phyloP scores from a whole-genome alignment of 2,329 filamentous ascomycete genomes.

The Chaetomium strumarium region DNA sequence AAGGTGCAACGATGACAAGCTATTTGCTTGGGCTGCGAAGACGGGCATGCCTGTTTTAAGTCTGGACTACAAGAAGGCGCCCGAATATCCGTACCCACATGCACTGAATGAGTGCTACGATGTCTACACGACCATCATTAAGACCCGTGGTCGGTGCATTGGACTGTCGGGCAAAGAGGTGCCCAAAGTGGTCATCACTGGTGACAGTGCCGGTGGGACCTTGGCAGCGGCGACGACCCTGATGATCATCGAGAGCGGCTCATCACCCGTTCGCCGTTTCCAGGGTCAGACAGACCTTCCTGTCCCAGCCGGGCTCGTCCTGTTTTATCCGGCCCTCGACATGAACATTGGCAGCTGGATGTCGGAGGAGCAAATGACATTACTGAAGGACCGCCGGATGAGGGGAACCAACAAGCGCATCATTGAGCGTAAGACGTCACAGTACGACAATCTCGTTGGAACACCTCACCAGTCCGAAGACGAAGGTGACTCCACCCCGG shows the following conservation, averaged over 20 bases:
- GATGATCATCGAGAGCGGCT: slow-evolving; percentile 78
- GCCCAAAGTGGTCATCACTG: slow-evolving; percentile 67
- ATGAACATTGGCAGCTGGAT: slow-evolving; percentile 99
- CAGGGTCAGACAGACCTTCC: slow-evolving; percentile 57
- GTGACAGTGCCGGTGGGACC: slow-evolving; percentile 79
- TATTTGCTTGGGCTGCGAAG: slow-evolving; percentile 86
- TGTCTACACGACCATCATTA: slow-evolving; percentile 69
- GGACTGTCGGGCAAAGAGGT: slow-evolving; percentile 61
- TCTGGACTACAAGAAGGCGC: slow-evolving; percentile 83
- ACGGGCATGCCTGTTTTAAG: slow-evolving; percentile 85
- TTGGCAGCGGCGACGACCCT: slow-evolving; percentile 73
- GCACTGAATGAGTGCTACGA: slow-evolving; percentile 85
- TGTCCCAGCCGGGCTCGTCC: slow-evolving; percentile 69
- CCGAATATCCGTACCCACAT: slow-evolving; percentile 79
- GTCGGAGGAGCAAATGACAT: slow-evolving; percentile 93
- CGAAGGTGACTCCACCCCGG: slow-evolving; percentile 48
- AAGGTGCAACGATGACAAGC: slow-evolving; percentile 87
- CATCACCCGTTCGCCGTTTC: slow-evolving; percentile 49
- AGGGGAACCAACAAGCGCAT: slow-evolving; percentile 74
- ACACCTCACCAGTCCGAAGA: slow-evolving; percentile 79
- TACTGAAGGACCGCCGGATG: slow-evolving; percentile 78
- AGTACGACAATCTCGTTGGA: slow-evolving; percentile 78
- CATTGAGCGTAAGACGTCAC: slow-evolving; percentile 76
- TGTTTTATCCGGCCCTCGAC: slow-evolving; percentile 86
- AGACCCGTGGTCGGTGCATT: slow-evolving; percentile 66